phyloP scores from a whole-genome alignment of 306 rosid species.

The Ormosia semicastrata region DNA sequence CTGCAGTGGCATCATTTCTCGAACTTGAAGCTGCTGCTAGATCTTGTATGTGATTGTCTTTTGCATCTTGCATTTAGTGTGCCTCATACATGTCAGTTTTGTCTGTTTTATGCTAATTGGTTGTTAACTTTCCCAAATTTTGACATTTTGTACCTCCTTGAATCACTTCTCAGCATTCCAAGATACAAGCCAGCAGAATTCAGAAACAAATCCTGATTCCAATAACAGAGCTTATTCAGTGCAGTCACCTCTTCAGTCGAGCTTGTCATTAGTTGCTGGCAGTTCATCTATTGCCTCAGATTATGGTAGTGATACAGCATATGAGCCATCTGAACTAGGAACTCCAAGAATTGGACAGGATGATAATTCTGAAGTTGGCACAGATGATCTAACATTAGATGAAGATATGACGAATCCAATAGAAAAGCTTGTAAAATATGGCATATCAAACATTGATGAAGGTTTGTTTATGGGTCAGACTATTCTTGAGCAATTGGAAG shows the following conservation, averaged over 20 bases:
- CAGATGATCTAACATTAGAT: conserved; percentile 80
- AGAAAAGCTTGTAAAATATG: conserved; percentile 84
- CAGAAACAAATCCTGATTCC: conserved; percentile 54
- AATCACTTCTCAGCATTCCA: conserved; percentile 74
- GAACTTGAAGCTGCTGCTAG: conserved; percentile 99
- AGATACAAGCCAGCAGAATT: conserved; percentile 63
- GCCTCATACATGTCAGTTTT: conserved; percentile 16
- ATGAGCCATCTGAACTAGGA: conserved; percentile 86
- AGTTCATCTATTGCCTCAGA: conserved; percentile 84
- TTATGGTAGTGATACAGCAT: conserved; percentile 93
- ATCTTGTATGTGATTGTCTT: conserved; percentile 72
- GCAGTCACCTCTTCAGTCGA: conserved; percentile 56
- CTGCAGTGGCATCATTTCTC: conserved; percentile 90
- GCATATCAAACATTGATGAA: conserved; percentile 91
- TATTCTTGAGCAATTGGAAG: conserved; percentile 94
- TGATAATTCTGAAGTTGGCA: conserved; percentile 75
- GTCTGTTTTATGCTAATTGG: conserved; percentile 22
- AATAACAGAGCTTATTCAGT: conserved; percentile 49
- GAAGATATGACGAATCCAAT: conserved; percentile 84
- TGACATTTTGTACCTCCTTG: conserved; percentile 29
- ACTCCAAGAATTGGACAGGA: conserved; percentile 76
- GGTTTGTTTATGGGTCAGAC: conserved; percentile 98
- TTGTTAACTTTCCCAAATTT: conserved; percentile 28
- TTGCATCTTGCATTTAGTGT: conserved; percentile 31
- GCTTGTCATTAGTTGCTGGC: conserved; percentile 69